Conservation (phyloP, 2,329 filamentous ascomycete species). For the Tolypocladium tundrense region DNA sequence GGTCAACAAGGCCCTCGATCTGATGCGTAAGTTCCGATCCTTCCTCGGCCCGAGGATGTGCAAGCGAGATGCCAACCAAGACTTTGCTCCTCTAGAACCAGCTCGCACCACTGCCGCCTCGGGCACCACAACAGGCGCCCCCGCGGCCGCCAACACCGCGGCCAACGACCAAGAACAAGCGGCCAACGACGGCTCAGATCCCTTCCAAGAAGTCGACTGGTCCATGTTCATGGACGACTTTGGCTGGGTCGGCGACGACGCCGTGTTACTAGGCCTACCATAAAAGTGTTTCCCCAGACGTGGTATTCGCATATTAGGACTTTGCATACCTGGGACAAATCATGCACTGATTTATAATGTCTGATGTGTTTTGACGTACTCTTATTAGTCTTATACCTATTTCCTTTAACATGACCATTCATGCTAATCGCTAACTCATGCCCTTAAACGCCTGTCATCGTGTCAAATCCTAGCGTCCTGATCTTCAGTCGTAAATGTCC, state of each 20-base stretch:
- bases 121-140: neutral
- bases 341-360: neutral
- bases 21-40: constrained; percentile 15
- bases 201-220: constrained; percentile 38
- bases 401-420: neutral
- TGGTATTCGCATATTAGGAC: neutral
- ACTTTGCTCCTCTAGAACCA: neutral
- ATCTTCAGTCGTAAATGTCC: constrained; percentile 34
- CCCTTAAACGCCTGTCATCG: neutral
- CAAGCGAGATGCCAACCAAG: no score
- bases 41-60: neutral
- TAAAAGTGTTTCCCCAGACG: constrained; percentile 1
- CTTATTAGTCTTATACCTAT: neutral
- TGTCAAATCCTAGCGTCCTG: neutral
- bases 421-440: neutral
- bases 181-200: constrained; percentile 17
- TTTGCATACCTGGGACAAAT: neutral
- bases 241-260: constrained; percentile 27
- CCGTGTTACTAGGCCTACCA: constrained; percentile 18
- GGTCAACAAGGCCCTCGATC: constrained; percentile 18
- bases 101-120: neutral
- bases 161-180: constrained; percentile 7
- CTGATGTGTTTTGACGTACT: neutral
- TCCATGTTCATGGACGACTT: constrained; percentile 40
- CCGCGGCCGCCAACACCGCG: neutral